Base-by-base conservation (phyloP, 306 rosid genomes). In the Rosa lucieae region DNA sequence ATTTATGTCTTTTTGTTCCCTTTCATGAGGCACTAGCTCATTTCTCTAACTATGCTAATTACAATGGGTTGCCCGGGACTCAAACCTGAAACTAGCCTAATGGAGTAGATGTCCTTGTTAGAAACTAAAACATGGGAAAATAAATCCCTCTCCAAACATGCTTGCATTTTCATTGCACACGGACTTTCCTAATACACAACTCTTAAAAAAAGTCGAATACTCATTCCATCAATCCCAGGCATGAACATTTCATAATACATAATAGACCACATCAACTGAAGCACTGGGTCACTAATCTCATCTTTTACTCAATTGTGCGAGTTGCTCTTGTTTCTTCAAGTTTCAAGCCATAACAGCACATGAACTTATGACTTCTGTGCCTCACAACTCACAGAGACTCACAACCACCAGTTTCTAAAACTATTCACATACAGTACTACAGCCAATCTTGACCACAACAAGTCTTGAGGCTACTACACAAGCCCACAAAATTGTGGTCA, bases 401-500 rank as follows among this genome's bases (percentile, higher is more conserved):
- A 72, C 79, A 85, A 63, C 70, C 67, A 61, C 77, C 18, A 15
- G 55, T 43, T 32, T 37, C 9, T 7, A 6, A 39, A 67, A 67
- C 8, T 21, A 14, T 69, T 49, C 26, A 72, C 72, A 65, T 20
- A 77, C 29, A 71, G 65, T 7, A 46, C 8, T 21, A 74, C 78
- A 67, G 77, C 77, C 86, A 78, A 82, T 67, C 53, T 74, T 75
- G 56, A 81, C 84, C 85, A 58, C 87, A 51, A 32, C 67, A 40
- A 65, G 72, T 37, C 52, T 32, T 46, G 70, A 78, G 80, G 76
- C 78, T 10, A 65, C 78, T 5, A 65, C 83, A 74, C 79, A 80
- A 76, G 70, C 46, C 77, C 79, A 70, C 85, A 58, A 80, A 70
- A 71, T 75, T 74, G 79, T 70, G 83, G 84, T 86, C 87, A 74